A percentile compares a stretch with the other conserved stretches of the same genome.
Conservation (phyloP, 768 basidiomycete genomes). For the Cystofilobasidium macerans region DNA sequence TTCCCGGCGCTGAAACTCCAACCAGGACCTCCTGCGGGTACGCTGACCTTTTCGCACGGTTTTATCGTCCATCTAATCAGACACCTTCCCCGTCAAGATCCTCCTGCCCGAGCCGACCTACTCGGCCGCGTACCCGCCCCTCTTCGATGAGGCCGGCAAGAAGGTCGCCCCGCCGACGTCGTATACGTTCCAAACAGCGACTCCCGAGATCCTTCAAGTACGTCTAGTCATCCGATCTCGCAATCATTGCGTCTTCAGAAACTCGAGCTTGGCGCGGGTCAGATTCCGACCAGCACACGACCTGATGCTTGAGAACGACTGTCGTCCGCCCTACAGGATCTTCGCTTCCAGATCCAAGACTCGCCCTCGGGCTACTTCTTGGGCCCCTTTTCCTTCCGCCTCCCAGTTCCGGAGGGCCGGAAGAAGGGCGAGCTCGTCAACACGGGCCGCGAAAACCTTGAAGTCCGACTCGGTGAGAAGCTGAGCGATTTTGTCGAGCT, state of each 20-base stretch:
- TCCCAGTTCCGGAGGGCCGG: slow-evolving; percentile 27
- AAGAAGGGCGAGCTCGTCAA: slow-evolving; percentile 30
- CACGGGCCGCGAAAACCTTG: slow-evolving; percentile 33
- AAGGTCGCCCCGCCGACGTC: slow-evolving; percentile 8
- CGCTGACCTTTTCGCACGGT: slow-evolving; percentile 14
- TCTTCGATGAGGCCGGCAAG: slow-evolving; percentile 1
- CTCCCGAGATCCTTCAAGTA: slow-evolving; percentile 31
- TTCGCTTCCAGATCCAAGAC: slow-evolving; percentile 39
- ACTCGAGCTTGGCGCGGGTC: background rate
- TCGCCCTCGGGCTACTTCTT: slow-evolving; percentile 42
- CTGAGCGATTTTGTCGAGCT: slow-evolving; percentile 41
- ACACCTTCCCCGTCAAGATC: slow-evolving; percentile 45
- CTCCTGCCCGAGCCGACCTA: slow-evolving; percentile 27
- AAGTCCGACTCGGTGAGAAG: slow-evolving; percentile 35
- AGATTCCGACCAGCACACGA: no score
- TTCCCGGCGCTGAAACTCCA: slow-evolving; percentile 28
- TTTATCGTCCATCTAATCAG: slow-evolving; percentile 39
- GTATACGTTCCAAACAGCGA: slow-evolving; percentile 33
- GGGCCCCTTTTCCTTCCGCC: slow-evolving; percentile 40
- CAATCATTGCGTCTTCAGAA: background rate
- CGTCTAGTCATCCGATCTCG: background rate
- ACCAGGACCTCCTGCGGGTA: slow-evolving; percentile 35
- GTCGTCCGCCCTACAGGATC: slow-evolving; percentile 33
- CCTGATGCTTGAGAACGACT: background rate
- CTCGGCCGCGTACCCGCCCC: slow-evolving; percentile 14